phyloP scores from a whole-genome alignment of 106 monocot species.

The Cymbidium sinense region DNA sequence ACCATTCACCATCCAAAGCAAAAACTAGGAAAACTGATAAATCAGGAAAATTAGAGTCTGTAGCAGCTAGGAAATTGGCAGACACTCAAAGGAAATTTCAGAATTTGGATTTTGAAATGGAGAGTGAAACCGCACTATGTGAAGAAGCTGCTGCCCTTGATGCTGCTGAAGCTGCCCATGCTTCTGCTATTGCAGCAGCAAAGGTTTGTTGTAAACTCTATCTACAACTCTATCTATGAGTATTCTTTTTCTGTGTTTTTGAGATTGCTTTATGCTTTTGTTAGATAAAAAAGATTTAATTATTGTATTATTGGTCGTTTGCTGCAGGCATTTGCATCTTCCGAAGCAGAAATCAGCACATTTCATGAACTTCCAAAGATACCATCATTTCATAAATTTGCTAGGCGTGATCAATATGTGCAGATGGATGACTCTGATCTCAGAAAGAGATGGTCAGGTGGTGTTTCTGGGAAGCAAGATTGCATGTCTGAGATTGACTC shows the following conservation, averaged over 20 bases:
- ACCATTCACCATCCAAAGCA: constrained; percentile 29
- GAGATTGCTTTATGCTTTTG: background rate
- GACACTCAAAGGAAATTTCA: constrained; percentile 18
- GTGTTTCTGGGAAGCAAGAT: constrained; percentile 52
- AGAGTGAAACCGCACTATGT: constrained; percentile 23
- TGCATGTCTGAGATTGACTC: constrained; percentile 90
- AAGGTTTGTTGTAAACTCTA: constrained; percentile 40
- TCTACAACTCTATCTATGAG: too few species aligned
- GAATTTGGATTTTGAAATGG: constrained; percentile 24
- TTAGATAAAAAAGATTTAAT: background rate
- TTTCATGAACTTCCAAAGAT: constrained; percentile 86
- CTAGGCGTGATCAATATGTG: constrained; percentile 59
- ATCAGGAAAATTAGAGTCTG: constrained; percentile 27
- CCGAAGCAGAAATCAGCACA: constrained; percentile 50
- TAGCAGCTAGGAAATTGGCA: constrained; percentile 24
- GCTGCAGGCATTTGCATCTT: constrained; percentile 85
- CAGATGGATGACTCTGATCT: constrained; percentile 66
- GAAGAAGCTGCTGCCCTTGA: constrained; percentile 82
- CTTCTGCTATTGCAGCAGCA: constrained; percentile 77
- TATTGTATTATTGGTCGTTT: background rate
- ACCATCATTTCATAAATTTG: constrained; percentile 96
- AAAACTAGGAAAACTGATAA: constrained; percentile 35
- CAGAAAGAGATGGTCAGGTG: constrained; percentile 38
- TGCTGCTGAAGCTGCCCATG: constrained; percentile 84
- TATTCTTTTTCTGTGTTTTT: background rate